Conservation (phyloP, 257 asterid genomes). For the Prunella vulgaris region DNA sequence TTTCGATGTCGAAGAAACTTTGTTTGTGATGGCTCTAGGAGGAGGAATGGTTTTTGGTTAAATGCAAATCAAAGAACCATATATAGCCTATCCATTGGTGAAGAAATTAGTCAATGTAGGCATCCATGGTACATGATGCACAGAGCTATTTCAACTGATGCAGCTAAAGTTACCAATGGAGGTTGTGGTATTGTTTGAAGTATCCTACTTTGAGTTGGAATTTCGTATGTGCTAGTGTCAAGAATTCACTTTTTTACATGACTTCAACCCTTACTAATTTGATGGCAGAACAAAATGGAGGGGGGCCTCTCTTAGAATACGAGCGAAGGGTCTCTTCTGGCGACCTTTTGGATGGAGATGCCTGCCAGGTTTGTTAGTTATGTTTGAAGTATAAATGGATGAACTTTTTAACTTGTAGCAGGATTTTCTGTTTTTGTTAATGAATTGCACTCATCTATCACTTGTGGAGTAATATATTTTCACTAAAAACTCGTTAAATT, state of each 20-base stretch:
- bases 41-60: constrained; percentile 26
- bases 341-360: constrained; percentile 85
- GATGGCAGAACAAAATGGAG: constrained; percentile 43
- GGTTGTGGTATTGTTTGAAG: constrained; percentile 36
- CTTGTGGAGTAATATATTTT: not conserved
- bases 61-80: constrained; percentile 22
- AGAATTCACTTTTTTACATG: constrained; percentile 10
- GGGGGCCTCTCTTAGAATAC: constrained; percentile 84
- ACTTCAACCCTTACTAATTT: constrained; percentile 19
- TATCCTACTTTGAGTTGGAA: constrained; percentile 1
- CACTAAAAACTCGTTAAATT: not conserved
- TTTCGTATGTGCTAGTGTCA: not conserved
- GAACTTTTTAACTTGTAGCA: not conserved
- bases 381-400: constrained; percentile 1
- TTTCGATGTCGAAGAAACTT: constrained; percentile 23
- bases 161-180: constrained; percentile 47
- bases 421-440: not conserved
- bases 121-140: constrained; percentile 29
- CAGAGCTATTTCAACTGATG: constrained; percentile 47
- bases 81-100: constrained; percentile 30
- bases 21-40: constrained; percentile 25
- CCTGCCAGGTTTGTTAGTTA: constrained; percentile 54
- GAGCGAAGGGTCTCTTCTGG: constrained; percentile 78
- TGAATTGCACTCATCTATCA: not conserved
- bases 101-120: constrained; percentile 31